Conservation (phyloP, 1,284 basidiomycete species). For the Rhodofomes roseus region DNA sequence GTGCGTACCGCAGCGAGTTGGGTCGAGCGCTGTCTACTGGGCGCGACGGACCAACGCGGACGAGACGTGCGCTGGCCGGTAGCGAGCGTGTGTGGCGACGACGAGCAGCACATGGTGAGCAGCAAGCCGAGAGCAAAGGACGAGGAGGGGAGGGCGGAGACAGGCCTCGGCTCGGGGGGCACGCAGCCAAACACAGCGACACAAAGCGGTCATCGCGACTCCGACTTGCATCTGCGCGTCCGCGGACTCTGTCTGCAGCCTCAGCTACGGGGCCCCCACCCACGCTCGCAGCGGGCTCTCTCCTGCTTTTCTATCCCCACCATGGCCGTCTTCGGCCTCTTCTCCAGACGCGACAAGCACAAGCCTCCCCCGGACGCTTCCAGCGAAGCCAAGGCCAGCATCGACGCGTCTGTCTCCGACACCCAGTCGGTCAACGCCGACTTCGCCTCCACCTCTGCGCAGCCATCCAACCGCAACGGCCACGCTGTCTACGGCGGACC, state of each 20-base stretch:
- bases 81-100: not conserved
- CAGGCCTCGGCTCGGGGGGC: not conserved
- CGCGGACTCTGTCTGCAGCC: not conserved
- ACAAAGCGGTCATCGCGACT: constrained; percentile 4
- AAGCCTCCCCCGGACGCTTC: constrained; percentile 16
- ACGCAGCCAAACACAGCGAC: not conserved
- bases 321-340: constrained; percentile 30
- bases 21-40: not conserved
- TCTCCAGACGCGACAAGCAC: constrained; percentile 31
- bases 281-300: not conserved
- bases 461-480: constrained; percentile 22
- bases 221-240: not conserved
- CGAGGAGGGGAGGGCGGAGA: not conserved
- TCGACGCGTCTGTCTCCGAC: constrained; percentile 22
- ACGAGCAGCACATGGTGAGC: not conserved
- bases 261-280: not conserved
- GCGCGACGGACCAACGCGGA: not conserved
- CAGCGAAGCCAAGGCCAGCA: constrained; percentile 9
- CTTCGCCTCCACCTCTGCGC: constrained; percentile 21
- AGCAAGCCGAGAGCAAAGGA: not conserved
- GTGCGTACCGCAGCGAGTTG: not conserved
- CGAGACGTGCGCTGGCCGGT: not conserved
- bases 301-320: constrained; percentile 3
- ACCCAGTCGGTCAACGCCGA: constrained; percentile 12
- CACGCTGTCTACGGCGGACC: constrained; percentile 24